phyloP scores from a whole-genome alignment of 257 asterid genomes.

The Rehmannia glutinosa region DNA sequence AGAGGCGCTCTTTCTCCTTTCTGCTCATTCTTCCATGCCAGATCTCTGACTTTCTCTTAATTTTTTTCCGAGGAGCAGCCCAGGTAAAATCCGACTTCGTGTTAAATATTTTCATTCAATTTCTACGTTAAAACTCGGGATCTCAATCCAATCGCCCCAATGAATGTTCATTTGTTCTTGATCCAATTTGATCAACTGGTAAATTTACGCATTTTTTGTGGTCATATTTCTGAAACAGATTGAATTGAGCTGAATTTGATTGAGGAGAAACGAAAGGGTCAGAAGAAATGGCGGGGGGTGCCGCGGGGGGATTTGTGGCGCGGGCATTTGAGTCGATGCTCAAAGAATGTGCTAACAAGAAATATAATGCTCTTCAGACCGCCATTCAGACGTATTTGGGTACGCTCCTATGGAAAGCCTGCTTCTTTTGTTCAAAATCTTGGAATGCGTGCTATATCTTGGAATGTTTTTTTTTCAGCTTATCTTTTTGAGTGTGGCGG shows the following conservation, averaged over 20 bases:
- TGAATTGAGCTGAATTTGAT: constrained; percentile 20
- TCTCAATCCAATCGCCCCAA: neutral
- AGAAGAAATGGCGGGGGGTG: constrained; percentile 67
- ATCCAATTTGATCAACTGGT: constrained; percentile 34
- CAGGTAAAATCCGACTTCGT: constrained; percentile 18
- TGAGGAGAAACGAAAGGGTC: constrained; percentile 6
- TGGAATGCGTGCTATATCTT: neutral
- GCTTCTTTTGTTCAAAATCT: neutral
- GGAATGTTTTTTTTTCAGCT: neutral
- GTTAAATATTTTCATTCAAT: neutral
- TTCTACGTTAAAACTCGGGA: constrained; percentile 3
- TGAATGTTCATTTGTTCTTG: constrained; percentile 7
- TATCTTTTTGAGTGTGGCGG: neutral
- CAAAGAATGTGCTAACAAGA: constrained; percentile 81
- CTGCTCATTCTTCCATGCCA: constrained; percentile 36
- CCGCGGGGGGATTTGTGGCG: constrained; percentile 90
- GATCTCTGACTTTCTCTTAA: constrained; percentile 44
- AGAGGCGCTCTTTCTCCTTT: constrained; percentile 9
- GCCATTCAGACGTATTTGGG: constrained; percentile 79
- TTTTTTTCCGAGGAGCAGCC: neutral
- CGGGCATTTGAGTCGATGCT: constrained; percentile 97
- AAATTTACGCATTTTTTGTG: neutral
- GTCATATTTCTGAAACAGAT: constrained; percentile 1
- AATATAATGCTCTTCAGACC: constrained; percentile 54
- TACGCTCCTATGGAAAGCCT: constrained; percentile 18